These are phyloP conservation scores for Podospora sp. DNA, from an alignment of 495 filamentous ascomycete species.

Conservation along the genomic window DNA sequence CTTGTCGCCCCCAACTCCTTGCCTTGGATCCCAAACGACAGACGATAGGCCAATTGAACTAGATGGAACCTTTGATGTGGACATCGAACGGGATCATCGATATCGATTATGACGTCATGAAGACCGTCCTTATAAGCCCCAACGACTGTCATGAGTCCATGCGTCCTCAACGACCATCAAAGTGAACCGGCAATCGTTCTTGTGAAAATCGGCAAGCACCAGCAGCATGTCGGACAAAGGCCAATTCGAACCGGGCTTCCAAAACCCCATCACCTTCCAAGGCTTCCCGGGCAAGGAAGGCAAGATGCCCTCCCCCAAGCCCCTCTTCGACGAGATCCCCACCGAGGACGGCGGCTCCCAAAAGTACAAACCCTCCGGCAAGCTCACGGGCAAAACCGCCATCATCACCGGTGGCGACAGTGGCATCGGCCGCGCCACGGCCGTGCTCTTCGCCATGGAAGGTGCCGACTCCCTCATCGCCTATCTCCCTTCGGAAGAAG, in stretches of 20 bases:
- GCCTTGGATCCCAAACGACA: not conserved
- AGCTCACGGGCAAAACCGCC: slow-evolving; percentile 72
- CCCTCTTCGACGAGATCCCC: slow-evolving; percentile 67
- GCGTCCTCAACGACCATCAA: not conserved
- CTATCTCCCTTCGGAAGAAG: slow-evolving; percentile 75
- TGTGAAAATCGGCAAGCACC: not conserved
- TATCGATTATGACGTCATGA: not conserved
- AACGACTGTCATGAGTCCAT: not conserved
- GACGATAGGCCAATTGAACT: not conserved
- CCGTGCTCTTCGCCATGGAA: slow-evolving; percentile 81
- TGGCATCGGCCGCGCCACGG: slow-evolving; percentile 78
- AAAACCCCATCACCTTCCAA: slow-evolving; percentile 69
- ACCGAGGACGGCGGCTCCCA: slow-evolving; percentile 70
- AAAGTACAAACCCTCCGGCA: slow-evolving; percentile 76
- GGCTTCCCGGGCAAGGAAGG: slow-evolving; percentile 67
- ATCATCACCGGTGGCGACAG: slow-evolving; percentile 84
- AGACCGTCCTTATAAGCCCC: not conserved
- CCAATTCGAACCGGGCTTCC: slow-evolving; percentile 56
- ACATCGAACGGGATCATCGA: not conserved
- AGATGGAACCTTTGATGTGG: not conserved
- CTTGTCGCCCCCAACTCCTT: not conserved
- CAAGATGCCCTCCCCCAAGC: slow-evolving; percentile 63
- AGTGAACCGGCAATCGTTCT: not conserved
- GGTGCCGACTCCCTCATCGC: slow-evolving; percentile 75
- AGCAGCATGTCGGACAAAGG: not conserved